These are phyloP conservation scores for Gossypium aridum DNA, from an alignment of 441 rosid genomes.

Conservation along the genomic window DNA sequence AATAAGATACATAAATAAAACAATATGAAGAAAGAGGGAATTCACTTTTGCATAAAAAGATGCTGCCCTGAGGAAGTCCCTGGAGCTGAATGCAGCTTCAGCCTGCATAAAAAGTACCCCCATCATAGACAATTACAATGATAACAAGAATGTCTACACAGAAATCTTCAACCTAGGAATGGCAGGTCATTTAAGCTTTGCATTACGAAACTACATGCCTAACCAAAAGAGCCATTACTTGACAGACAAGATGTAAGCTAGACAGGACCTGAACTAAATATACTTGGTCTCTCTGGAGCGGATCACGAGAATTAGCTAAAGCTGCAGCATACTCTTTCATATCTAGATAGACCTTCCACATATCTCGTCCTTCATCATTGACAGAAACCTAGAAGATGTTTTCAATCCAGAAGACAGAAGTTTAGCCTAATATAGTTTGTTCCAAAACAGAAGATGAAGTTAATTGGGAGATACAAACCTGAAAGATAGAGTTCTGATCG, in stretches of 20 bases:
- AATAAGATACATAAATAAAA: slow-evolving; percentile 6
- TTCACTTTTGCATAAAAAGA: slow-evolving; percentile 93
- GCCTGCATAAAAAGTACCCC: slow-evolving; percentile 60
- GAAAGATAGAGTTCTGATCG: slow-evolving; percentile 93
- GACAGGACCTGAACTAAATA: slow-evolving; percentile 85
- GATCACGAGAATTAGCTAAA: slow-evolving; percentile 82
- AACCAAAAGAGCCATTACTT: slow-evolving; percentile 8
- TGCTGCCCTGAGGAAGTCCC: slow-evolving; percentile 91
- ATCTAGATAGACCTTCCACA: slow-evolving; percentile 99
- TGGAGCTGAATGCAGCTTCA: slow-evolving; percentile 76
- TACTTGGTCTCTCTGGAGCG: slow-evolving; percentile 95
- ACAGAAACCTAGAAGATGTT: slow-evolving; percentile 74
- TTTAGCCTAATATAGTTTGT: slow-evolving; percentile 10
- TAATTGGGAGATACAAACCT: slow-evolving; percentile 41
- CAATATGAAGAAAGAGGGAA: slow-evolving; percentile 12
- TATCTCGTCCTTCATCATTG: slow-evolving; percentile 89
- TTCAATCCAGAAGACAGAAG: slow-evolving; percentile 15
- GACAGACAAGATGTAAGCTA: slow-evolving; percentile 12
- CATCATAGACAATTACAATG: slow-evolving; percentile 17
- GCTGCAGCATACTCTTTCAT: slow-evolving; percentile 96
- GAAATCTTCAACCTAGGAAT: slow-evolving; percentile 12
- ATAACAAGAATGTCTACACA: slow-evolving; percentile 14
- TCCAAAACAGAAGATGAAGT: slow-evolving; percentile 12
- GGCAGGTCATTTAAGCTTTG: not conserved
- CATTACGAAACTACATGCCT: slow-evolving; percentile 2